A percentile compares a stretch with the other conserved stretches of the same genome.
Evolutionary conservation across 1,139 yeast genomes (phyloP).

Genomic region (Debaryomyces sp.): DNA sequence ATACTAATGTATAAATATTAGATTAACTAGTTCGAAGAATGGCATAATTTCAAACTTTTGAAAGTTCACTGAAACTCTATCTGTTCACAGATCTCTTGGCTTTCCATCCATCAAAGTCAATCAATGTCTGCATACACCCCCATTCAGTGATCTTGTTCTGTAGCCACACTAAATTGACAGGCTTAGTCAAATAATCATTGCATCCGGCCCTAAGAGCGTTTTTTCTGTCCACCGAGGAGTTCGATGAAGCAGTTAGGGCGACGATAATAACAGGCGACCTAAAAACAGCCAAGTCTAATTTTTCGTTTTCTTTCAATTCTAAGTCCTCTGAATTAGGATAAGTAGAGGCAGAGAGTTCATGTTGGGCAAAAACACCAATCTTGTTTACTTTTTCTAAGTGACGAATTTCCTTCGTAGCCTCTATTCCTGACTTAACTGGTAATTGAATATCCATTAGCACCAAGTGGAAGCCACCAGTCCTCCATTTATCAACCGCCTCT

Average conservation of each 20-base stretch:
- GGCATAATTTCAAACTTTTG: background rate
- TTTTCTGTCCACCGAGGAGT: conserved; percentile 79
- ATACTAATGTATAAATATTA: background rate
- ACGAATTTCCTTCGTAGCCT: conserved; percentile 88
- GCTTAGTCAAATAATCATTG: conserved; percentile 95
- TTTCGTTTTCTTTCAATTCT: conserved; percentile 37
- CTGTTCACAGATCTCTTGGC: conserved; percentile 21
- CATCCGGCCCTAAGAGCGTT: conserved; percentile 97
- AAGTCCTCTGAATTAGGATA: conserved; percentile 16
- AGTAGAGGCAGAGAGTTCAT: conserved; percentile 31
- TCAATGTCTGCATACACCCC: conserved; percentile 97
- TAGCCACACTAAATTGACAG: conserved; percentile 92
- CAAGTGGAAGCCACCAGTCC: conserved; percentile 87
- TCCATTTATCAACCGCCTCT: conserved; percentile 92
- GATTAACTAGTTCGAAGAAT: background rate
- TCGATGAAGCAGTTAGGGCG: conserved; percentile 89
- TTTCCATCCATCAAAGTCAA: conserved; percentile 95
- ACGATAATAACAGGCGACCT: conserved; percentile 94
- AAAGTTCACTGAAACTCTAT: background rate
- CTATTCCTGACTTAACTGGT: conserved; percentile 92
- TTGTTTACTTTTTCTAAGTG: conserved; percentile 77
- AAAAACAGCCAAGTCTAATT: conserved; percentile 61
- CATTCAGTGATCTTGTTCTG: conserved; percentile 94
- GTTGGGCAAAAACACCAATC: conserved; percentile 75
- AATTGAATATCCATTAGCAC: conserved; percentile 94